Evolutionary conservation across 2,329 filamentous ascomycete species (phyloP), one percentile per base, ranked within the genome.

Genomic region (Aspergillus calidoustus): DNA sequence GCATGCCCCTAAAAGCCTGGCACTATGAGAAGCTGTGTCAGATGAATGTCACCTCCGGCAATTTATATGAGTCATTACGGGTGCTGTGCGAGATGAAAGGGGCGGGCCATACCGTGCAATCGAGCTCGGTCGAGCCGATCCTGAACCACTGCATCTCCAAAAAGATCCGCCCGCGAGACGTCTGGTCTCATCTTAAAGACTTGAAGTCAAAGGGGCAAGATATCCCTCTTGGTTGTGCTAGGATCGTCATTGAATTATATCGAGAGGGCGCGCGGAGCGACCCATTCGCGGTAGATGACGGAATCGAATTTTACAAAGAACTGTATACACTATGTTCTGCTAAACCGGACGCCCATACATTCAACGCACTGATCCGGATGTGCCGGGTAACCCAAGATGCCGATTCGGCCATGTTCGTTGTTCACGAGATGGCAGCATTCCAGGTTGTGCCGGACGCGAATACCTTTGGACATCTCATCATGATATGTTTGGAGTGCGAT

Each of bases 1-100:
- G 82, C 15, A 83, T 84, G 46, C 81, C 64, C 3, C 68, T 93
- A 43, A 80, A 83, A 8, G 76, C 84, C 6, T 83, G 90, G 64
- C 92, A 97, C 72, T 96, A 95, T 76, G 92, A 96, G 74, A 84
- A 89, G 30, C 83, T 97, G 30, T 80, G 93, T 7, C 87, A 91
- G 60, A 85, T 90, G 4, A 92, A 96, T 71, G 81, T 87, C 11
- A 75, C 76, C 17, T 79, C 80, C 3, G 81, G 83, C 2, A 87
- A 95, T 65, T 71, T 94, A 7, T 77, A 80, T 25, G 86, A 87
- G 28, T 90, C 91, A 0, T 82, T 97, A 41, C 84, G 86, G 46
- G 83, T 91, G 1, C 81, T 97, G 17, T 86, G 86, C 66, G 88
- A 92, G 72, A 95, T 96, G 89, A 79, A 85, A 23, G 82, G 86